These are phyloP conservation scores for Lepidium aucheri DNA, from an alignment of 345 rosid genomes.

Conservation along the genomic window DNA sequence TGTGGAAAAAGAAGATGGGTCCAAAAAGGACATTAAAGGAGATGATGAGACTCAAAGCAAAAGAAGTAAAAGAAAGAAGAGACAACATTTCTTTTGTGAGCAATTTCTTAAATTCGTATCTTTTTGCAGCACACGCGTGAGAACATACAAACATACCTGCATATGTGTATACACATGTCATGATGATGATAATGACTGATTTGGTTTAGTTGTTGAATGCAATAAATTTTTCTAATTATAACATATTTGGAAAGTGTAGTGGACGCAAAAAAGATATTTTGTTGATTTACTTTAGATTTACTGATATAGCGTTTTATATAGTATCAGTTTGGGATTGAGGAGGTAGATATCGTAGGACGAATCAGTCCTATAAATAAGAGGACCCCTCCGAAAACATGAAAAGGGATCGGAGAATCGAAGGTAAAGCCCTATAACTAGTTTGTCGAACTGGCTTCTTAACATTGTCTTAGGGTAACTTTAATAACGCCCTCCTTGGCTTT, in stretches of 20 bases:
- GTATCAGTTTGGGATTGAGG: no score
- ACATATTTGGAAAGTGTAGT: constrained; percentile 1
- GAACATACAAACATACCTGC: background rate
- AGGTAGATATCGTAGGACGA: no score
- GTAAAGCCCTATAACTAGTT: no score
- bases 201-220: constrained; percentile 19
- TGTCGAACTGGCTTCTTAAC: no score
- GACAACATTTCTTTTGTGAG: constrained; percentile 4
- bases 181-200: constrained; percentile 8
- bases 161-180: background rate
- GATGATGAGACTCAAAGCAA: constrained; percentile 18
- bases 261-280: background rate
- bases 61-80: background rate
- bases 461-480: no score
- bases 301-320: no score
- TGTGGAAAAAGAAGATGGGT: constrained; percentile 20
- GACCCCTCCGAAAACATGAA: no score
- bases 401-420: no score
- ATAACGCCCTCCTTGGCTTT: no score
- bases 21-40: constrained; percentile 25
- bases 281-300: no score
- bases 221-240: background rate
- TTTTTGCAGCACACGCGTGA: constrained; percentile 24
- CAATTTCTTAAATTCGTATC: constrained; percentile 6
- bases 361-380: no score